A percentile compares a stretch with the other conserved stretches of the same genome.
Evolutionary conservation across 1,139 yeast genomes (phyloP).

Genomic region (Pichia sp.): DNA sequence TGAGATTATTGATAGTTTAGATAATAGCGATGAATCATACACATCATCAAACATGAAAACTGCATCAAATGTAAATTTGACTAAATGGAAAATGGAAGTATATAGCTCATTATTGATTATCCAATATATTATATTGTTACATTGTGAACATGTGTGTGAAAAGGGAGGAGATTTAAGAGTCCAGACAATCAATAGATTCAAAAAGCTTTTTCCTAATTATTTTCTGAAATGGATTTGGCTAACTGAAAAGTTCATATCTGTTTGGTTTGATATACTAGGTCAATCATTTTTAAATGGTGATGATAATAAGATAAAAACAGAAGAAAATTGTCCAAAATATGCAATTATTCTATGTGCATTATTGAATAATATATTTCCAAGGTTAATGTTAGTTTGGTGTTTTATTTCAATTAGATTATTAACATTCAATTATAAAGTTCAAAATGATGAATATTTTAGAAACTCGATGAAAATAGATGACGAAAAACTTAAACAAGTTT

Average conservation of each 20-base stretch:
- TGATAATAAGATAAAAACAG: too few species aligned
- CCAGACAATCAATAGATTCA: not conserved
- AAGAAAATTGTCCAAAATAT: not conserved
- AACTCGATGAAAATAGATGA: not conserved
- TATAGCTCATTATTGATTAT: constrained; percentile 2
- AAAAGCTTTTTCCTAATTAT: not conserved
- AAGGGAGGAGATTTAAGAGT: not conserved
- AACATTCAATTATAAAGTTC: not conserved
- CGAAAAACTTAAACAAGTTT: not conserved
- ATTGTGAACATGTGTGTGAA: constrained; percentile 5
- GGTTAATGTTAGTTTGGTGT: constrained; percentile 5
- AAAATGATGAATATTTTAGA: not conserved
- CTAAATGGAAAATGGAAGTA: not conserved
- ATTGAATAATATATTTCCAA: constrained; percentile 4
- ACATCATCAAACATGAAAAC: not conserved
- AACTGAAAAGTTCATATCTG: not conserved
- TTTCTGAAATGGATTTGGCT: constrained; percentile 4
- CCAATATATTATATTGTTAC: constrained; percentile 8
- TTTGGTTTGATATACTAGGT: constrained; percentile 2
- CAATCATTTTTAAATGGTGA: not conserved
- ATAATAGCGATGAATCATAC: not conserved
- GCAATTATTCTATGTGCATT: constrained; percentile 6
- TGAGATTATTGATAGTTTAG: not conserved
- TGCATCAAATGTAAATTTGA: not conserved
- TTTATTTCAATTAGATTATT: constrained; percentile 7